Base-by-base conservation (phyloP, 1,284 basidiomycete genomes). In the Pterula multifida region DNA sequence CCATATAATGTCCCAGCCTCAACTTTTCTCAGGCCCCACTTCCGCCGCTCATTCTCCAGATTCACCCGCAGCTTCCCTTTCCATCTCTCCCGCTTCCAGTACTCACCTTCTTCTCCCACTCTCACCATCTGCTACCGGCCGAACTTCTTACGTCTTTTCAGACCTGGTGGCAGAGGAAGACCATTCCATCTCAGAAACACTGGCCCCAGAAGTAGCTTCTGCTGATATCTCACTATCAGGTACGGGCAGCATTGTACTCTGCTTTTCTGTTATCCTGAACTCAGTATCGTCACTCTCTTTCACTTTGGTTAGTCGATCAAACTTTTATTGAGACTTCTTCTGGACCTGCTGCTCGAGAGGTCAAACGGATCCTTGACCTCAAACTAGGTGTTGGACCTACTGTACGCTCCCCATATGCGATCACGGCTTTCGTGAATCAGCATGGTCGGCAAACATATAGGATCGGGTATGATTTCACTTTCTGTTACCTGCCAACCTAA, bases 261-360 rank as follows among this genome's bases (percentile, higher is more conserved):
- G 13, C n/a, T n/a, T 17, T 42, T 17, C 9, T 42, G 9, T 11
- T 22, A 6, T 42, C 39, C 39, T 6, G 13, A 22, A 9, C 39
- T 42, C 39, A 42, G 6, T 32, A 6, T 42, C 39, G 19, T 42
- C 39, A 19, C 17, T 9, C 39, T 6, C 17, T 9, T 42, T n/a
- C 9, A 22, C 39, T 42, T 4, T n/a, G 28, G 6, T 6, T 56
- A 85, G 84, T 73, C 53, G 83, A 89, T 60, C 78, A 78, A 52
- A 82, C 71, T 48, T 90, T 82, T 60, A 76, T 89, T 26, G 86
- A 90, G 60, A 88, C 83, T 1, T 76, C 84, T 3, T 85, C 81
- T 50, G 84, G 79, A 4, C 68, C 72, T 23, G 83, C 80, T 22
- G 85, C 85, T 13, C 74, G 77, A 42, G 82, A 85, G 57, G 68